Evolutionary conservation across 2,329 filamentous ascomycete genomes (phyloP).

Genomic region (Daldinia sp.): DNA sequence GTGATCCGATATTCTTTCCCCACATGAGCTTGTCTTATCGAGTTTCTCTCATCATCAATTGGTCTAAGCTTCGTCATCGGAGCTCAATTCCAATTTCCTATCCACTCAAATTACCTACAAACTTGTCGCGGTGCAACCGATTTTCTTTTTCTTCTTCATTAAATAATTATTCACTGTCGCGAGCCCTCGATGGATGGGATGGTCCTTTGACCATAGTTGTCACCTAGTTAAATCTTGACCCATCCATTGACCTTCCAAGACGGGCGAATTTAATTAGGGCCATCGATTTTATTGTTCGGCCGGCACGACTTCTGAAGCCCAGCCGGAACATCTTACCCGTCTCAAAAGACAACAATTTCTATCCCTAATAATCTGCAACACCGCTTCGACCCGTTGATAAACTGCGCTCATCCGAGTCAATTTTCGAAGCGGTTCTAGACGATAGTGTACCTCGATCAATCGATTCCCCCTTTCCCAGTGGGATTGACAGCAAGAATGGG

Average conservation of each 20-base stretch:
- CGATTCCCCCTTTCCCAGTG: conserved; percentile 7
- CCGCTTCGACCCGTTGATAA: not conserved
- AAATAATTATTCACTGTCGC: not conserved
- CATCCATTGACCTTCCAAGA: conserved; percentile 8
- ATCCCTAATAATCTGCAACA: conserved; percentile 10
- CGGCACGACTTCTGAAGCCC: not conserved
- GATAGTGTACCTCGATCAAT: not conserved
- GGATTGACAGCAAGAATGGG: conserved; percentile 41
- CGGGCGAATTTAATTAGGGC: not conserved
- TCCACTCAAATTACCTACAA: conserved; percentile 2
- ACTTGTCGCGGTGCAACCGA: conserved; percentile 12
- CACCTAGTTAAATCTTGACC: conserved; percentile 3
- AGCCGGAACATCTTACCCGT: not conserved
- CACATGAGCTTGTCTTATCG: conserved; percentile 36
- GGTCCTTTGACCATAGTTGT: conserved; percentile 29
- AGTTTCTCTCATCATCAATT: conserved; percentile 26
- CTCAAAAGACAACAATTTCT: conserved; percentile 3
- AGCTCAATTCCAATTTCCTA: conserved; percentile 4
- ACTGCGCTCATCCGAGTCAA: conserved; percentile 1
- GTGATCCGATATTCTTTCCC: conserved; percentile 15
- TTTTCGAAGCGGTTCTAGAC: conserved; percentile 6
- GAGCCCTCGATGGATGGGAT: conserved; percentile 24
- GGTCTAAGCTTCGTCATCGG: conserved; percentile 35
- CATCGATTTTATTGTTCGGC: not conserved
- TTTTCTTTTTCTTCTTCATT: conserved; percentile 4